phyloP scores from a whole-genome alignment of 495 filamentous ascomycete species.

The Durotheca rogersii region DNA sequence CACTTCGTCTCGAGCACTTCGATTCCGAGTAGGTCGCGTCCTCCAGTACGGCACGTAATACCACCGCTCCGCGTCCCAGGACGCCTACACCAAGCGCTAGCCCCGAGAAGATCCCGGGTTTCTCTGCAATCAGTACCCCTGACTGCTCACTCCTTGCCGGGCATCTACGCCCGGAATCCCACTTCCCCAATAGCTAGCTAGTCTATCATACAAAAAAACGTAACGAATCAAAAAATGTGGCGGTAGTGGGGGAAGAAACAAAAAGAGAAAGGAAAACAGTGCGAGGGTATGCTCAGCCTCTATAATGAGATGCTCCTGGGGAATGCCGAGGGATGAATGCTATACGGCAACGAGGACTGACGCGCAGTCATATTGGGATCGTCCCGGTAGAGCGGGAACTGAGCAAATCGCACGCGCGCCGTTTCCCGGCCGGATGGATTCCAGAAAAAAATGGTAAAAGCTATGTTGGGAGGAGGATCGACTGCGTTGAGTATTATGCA shows the following conservation, averaged over 20 bases:
- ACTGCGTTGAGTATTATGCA: constrained; percentile 36
- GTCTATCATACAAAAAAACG: constrained; percentile 38
- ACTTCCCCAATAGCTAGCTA: constrained; percentile 25
- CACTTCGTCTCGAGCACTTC: constrained; percentile 41
- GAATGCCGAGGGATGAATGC: too few relatives aligned
- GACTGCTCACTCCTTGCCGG: constrained; percentile 5
- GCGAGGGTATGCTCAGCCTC: constrained; percentile 19
- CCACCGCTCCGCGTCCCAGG: constrained; percentile 10
- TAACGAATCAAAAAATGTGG: constrained; percentile 20
- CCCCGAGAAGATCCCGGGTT: too few relatives aligned
- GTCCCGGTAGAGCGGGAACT: too few relatives aligned
- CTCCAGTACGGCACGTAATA: constrained; percentile 29
- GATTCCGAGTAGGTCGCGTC: constrained; percentile 35
- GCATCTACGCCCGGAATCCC: constrained; percentile 39
- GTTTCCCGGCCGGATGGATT: constrained; percentile 9
- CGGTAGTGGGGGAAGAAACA: neutral
- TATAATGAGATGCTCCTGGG: too few relatives aligned
- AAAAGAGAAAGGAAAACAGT: constrained; percentile 9
- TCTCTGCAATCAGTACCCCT: constrained; percentile 5
- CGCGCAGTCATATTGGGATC: too few relatives aligned
- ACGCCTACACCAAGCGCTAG: too few relatives aligned
- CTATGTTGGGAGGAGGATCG: constrained; percentile 28
- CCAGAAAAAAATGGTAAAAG: constrained; percentile 14
- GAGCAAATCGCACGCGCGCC: constrained; percentile 15
- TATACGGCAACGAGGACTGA: constrained; percentile 9